Conservation (phyloP, 2,329 filamentous ascomycete genomes). For the Stromatinia cepivora region DNA sequence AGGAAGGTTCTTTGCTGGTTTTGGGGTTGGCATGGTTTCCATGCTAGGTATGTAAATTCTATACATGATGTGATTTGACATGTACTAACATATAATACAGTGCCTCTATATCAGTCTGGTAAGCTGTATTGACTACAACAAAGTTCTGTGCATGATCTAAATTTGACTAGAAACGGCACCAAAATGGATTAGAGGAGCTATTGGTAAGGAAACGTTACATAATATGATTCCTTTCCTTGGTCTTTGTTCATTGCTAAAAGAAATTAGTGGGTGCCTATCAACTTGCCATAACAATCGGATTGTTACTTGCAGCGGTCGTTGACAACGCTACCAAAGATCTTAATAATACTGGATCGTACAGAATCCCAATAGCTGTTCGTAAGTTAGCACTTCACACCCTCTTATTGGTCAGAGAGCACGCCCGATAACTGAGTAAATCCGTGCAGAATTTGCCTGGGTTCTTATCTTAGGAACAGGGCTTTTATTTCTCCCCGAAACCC, state of each 20-base stretch:
- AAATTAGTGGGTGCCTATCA: conserved; percentile 58
- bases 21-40: conserved; percentile 72
- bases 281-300: conserved; percentile 77
- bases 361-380: conserved; percentile 73
- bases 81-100: conserved; percentile 1
- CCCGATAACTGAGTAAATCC: not conserved
- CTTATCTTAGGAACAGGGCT: conserved; percentile 22
- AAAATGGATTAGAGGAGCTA: conserved; percentile 22
- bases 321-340: conserved; percentile 68
- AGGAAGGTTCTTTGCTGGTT: conserved; percentile 71
- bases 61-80: not conserved
- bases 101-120: conserved; percentile 21
- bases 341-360: conserved; percentile 66
- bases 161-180: conserved; percentile 12
- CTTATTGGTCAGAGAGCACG: not conserved
- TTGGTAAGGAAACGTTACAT: not conserved
- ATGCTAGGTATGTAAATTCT: conserved; percentile 51
- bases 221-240: no score
- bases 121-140: not conserved
- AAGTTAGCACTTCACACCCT: not conserved
- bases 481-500: conserved; percentile 41
- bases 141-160: not conserved
- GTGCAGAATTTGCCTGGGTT: conserved; percentile 66
- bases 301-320: conserved; percentile 73
- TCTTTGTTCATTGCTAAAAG: not conserved